Percentiles rank a stretch among this genome's conserved stretches.
These are phyloP conservation scores for Purshia tridentata DNA, from an alignment of 306 rosid genomes.

Conservation along the genomic window DNA sequence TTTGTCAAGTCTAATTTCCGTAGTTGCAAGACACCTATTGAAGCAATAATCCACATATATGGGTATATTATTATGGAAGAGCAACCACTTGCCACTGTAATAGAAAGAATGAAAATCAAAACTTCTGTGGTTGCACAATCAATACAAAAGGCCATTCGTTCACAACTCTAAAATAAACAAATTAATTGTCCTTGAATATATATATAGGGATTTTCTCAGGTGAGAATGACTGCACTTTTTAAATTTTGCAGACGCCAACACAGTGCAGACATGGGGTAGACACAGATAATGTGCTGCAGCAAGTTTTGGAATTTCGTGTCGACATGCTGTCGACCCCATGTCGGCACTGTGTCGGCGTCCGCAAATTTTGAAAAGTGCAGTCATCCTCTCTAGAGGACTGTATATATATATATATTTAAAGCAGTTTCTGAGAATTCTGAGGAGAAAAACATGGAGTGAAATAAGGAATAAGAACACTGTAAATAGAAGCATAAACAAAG, in stretches of 20 bases:
- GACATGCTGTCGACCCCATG: no score
- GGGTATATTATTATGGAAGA: not conserved
- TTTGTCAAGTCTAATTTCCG: not conserved
- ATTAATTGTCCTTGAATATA: not conserved
- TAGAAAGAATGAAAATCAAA: not conserved
- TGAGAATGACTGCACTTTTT: no score
- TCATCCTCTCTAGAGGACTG: no score
- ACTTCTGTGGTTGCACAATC: not conserved
- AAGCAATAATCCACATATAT: not conserved
- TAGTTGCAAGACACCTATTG: conserved; percentile 2
- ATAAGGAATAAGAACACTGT: not conserved
- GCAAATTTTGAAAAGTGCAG: no score
- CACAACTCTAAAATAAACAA: not conserved
- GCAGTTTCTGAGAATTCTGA: not conserved
- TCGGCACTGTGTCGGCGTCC: no score
- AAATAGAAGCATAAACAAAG: not conserved
- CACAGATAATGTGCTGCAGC: no score
- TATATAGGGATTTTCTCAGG: no score
- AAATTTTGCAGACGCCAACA: no score
- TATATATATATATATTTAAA: no score
- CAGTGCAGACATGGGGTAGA: no score
- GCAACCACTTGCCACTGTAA: not conserved
- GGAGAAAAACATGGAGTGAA: not conserved
- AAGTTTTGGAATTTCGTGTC: no score
- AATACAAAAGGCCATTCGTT: not conserved